Evolutionary conservation across 2,329 filamentous ascomycete species (phyloP).

Genomic region (Ophiosphaerella herpotricha): DNA sequence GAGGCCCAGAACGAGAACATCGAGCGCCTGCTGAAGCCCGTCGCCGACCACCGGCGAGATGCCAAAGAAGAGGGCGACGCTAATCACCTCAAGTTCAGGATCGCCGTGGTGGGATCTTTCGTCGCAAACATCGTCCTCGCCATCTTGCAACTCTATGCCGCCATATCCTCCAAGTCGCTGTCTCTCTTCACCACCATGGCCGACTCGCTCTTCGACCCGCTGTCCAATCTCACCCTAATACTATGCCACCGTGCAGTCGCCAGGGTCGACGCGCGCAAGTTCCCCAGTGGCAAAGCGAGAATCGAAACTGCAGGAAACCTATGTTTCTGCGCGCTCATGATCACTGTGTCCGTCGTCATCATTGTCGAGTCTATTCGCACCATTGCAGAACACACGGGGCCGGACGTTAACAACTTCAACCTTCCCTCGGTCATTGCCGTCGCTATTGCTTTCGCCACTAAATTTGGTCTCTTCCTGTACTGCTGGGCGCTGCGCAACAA

Average conservation of each 20-base stretch:
- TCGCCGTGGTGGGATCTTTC: constrained; percentile 70
- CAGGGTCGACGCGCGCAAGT: constrained; percentile 81
- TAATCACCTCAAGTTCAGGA: constrained; percentile 77
- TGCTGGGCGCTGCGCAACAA: constrained; percentile 90
- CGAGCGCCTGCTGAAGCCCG: constrained; percentile 85
- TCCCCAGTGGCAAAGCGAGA: constrained; percentile 89
- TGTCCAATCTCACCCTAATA: constrained; percentile 87
- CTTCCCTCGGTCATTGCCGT: constrained; percentile 86
- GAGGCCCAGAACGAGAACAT: constrained; percentile 91
- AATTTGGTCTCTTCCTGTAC: constrained; percentile 83
- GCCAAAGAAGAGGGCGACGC: constrained; percentile 80
- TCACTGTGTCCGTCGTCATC: constrained; percentile 84
- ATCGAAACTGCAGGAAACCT: constrained; percentile 97
- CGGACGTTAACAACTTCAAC: constrained; percentile 67
- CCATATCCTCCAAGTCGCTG: constrained; percentile 83
- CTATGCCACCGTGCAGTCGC: constrained; percentile 86
- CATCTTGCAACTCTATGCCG: constrained; percentile 84
- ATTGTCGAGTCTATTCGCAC: constrained; percentile 85
- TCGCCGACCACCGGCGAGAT: constrained; percentile 85
- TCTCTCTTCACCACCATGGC: constrained; percentile 98
- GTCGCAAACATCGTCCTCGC: constrained; percentile 80
- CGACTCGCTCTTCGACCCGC: constrained; percentile 89
- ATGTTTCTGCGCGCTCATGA: constrained; percentile 96
- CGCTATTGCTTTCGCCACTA: constrained; percentile 80
- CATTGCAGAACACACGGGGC: constrained; percentile 57